phyloP scores from a whole-genome alignment of 805 yeast species.

The Candida argentea region DNA sequence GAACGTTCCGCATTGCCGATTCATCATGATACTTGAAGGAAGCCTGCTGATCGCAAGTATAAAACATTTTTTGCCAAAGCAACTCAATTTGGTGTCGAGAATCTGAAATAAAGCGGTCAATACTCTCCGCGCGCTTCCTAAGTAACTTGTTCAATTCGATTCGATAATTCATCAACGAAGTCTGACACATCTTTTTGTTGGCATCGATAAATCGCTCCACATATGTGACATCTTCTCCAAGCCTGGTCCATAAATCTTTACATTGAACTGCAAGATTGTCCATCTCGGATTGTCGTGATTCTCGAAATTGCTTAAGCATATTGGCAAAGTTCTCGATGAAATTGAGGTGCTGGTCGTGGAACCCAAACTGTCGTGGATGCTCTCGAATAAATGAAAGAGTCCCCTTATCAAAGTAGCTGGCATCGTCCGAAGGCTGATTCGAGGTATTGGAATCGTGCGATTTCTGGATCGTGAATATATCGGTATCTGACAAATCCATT shows the following conservation, averaged over 20 bases:
- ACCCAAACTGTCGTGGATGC: constrained; percentile 31
- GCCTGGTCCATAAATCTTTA: constrained; percentile 43
- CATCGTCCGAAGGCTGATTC: constrained; percentile 7
- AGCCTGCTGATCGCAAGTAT: constrained; percentile 39
- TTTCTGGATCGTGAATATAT: constrained; percentile 22
- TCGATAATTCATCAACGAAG: constrained; percentile 40
- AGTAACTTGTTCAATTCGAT: constrained; percentile 48
- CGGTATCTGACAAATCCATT: constrained; percentile 23
- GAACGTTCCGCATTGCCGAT: constrained; percentile 23
- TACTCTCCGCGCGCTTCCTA: constrained; percentile 48
- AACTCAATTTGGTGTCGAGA: constrained; percentile 48
- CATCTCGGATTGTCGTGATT: constrained; percentile 25
- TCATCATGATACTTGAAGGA: constrained; percentile 34
- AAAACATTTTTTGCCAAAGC: constrained; percentile 55
- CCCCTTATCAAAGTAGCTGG: constrained; percentile 27
- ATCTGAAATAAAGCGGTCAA: constrained; percentile 59
- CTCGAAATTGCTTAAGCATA: constrained; percentile 22
- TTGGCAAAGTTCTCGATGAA: constrained; percentile 22
- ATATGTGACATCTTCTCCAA: constrained; percentile 37
- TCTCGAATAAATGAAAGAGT: constrained; percentile 24
- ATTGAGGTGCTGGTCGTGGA: constrained; percentile 22
- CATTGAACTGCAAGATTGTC: constrained; percentile 32
- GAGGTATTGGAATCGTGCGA: constrained; percentile 10
- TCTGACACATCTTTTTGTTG: constrained; percentile 38
- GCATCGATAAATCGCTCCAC: constrained; percentile 32